Evolutionary conservation across 495 filamentous ascomycete genomes (phyloP), one percentile per base, ranked within the genome.

Genomic region (Penicillium goetzii): DNA sequence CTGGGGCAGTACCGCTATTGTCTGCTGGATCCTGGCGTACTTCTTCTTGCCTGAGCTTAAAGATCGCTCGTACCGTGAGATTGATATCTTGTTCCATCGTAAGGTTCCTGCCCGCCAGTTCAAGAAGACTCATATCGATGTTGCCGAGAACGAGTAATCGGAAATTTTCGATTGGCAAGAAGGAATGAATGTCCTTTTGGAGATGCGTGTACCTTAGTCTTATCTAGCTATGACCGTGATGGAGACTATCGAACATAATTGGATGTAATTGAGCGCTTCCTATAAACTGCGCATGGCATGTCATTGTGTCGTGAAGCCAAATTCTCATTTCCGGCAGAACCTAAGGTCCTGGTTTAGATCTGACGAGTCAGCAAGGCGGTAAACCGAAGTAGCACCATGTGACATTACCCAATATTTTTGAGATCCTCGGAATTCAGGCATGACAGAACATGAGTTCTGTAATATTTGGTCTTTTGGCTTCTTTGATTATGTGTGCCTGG

Each of bases 61-160:
- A 63, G 59, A 70, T 23, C 68, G 76, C 2, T 72, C 70, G 8
- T 76, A 78, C 51, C 79, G 78, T 56, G 80, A 83, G 60, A 70
- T 71, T 34, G 76, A 83, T 47, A 70, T 74, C 28, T 65, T 81
- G 68, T 83, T 83, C 65, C 63, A 74, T n/a, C 62, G 70, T 33
- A 66, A 67, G 33, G 55, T 77, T 49, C 41, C 74, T 0, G 71
- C 72, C 4, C 23, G 72, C 34, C 62, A 76, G 58, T 75, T 74
- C 64, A 83, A 79, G 72, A 63, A 73, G 57, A 84, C 82, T 2
- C 75, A 76, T 15, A 73, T 85, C 66, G 81, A 83, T 63, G 70
- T 83, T 45, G 59, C 77, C n/a, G 83, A 83, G 25, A 80, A 86
- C 60, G 82, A 85, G 75, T 83, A 80, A 56, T 25, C 4, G 21